These are phyloP conservation scores for Penicillium italicum DNA, from an alignment of 2,329 filamentous ascomycete species.

Conservation along the genomic window DNA sequence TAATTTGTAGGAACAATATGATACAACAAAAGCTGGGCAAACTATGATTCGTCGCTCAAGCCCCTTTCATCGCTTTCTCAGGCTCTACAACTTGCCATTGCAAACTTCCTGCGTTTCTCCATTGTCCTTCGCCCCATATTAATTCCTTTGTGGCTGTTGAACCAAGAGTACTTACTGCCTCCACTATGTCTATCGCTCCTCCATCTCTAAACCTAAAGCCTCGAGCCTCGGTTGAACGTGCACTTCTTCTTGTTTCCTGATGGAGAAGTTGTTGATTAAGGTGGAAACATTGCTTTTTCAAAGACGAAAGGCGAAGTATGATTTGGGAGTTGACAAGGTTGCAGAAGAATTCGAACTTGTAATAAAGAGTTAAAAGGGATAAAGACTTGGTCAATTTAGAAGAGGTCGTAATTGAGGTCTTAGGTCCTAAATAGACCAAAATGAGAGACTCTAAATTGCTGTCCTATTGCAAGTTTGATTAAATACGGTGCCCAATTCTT, in stretches of 20 bases:
- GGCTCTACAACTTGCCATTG: not conserved
- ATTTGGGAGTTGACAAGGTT: not conserved
- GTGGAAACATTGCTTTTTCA: not conserved
- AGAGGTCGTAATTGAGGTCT: not conserved
- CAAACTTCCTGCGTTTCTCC: not conserved
- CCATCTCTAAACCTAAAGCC: too few relatives aligned
- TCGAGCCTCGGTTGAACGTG: not conserved
- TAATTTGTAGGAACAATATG: not conserved
- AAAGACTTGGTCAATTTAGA: not conserved
- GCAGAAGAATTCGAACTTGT: not conserved
- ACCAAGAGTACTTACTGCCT: not conserved
- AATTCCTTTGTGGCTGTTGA: not conserved
- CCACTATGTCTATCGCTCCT: not conserved
- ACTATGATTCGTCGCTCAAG: not conserved
- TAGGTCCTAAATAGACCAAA: too few relatives aligned
- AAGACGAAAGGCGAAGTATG: not conserved
- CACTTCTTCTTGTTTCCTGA: slow-evolving; percentile 1
- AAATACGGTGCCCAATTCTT: not conserved
- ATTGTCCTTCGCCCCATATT: not conserved
- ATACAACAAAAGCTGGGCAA: not conserved
- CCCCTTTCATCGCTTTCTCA: not conserved
- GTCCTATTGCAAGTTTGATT: not conserved
- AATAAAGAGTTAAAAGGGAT: not conserved
- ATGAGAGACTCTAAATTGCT: too few relatives aligned
- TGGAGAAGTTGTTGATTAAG: not conserved